These are phyloP conservation scores for Mycena sp. DNA, from an alignment of 1,284 basidiomycete genomes.

Conservation along the genomic window DNA sequence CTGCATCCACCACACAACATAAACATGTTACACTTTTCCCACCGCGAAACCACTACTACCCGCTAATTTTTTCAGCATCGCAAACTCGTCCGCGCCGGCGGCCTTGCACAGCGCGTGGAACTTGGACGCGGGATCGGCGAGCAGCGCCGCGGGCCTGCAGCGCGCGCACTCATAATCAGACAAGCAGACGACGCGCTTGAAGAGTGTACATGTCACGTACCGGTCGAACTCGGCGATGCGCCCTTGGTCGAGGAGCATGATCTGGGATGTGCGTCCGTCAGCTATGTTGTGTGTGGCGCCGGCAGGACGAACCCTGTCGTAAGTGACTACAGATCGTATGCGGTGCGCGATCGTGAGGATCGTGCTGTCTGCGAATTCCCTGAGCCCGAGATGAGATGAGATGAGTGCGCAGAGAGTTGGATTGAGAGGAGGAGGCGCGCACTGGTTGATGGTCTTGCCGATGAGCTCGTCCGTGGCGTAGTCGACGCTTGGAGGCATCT, in stretches of 20 bases:
- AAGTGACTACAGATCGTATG: conserved; percentile 74
- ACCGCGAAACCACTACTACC: no score
- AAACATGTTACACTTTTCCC: no score
- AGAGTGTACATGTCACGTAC: conserved; percentile 37
- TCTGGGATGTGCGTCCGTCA: conserved; percentile 49
- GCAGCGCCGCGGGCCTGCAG: conserved; percentile 67
- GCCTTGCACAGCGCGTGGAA: conserved; percentile 87
- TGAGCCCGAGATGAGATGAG: conserved; percentile 37
- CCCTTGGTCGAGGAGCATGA: conserved; percentile 82
- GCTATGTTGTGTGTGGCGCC: conserved; percentile 1
- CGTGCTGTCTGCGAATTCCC: conserved; percentile 69
- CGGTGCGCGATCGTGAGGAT: conserved; percentile 77
- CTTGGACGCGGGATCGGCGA: conserved; percentile 70
- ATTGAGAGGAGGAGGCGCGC: conserved; percentile 40
- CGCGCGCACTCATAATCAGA: no score
- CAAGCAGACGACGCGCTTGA: no score
- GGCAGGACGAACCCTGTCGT: conserved; percentile 56
- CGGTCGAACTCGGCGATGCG: conserved; percentile 83
- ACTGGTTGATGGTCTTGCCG: conserved; percentile 78
- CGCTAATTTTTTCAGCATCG: conserved; percentile 75
- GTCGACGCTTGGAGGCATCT: conserved; percentile 55
- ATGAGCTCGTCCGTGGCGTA: conserved; percentile 84
- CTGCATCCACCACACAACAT: no score
- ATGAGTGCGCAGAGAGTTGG: no score
- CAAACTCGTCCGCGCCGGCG: conserved; percentile 83